Base-by-base conservation (phyloP, 306 rosid species). In the Cyclanthera cordifolia region DNA sequence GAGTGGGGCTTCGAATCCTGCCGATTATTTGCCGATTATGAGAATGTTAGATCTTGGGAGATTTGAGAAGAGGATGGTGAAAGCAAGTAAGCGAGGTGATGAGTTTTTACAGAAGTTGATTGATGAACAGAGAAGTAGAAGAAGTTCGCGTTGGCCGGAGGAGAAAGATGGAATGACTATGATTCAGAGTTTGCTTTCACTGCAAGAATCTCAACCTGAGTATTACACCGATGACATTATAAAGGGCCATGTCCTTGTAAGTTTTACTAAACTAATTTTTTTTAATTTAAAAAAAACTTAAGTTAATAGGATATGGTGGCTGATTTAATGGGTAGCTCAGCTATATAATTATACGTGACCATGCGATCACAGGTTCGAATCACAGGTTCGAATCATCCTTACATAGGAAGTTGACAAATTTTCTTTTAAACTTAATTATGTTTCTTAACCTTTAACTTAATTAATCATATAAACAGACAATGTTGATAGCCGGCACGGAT, bases 1-100 rank as follows among this genome's bases (percentile, higher is more conserved):
- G 2, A 61, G 76, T 1, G 73, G 81, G 30, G 81, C 71, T 2
- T 41, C 82, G 0, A 53, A 77, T 32, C 70, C 75, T 0, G 80
- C 67, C 1, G 85, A 88, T 28, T 85, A 76, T 37, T 56, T 85
- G 47, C 82, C 89, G 3, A 0, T 88, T 17, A 47, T 79, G 3
- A 61, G 75, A 52, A 75, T 67, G 79, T 12, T 87, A 52, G 82
- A 78, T 50, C 46, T 68, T 20, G 45, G 30, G 24, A 80, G 82
- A 17, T 17, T 74, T 6, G 63, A 69, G n/a, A 75, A 50, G 58
- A 81, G 48, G 80, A 81, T 81, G 82, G 2, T 34, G 53, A 9
- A 7, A 14, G 47, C 66, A 63, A 54, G 32, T 75, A 66, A 49
- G 19, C 52, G 70, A 47, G 41, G 51, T 37, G 80, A 81, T 30